Percentiles rank a stretch among this genome's conserved stretches.
These are phyloP conservation scores for Cercospora brassicicola DNA, from an alignment of 2,329 filamentous ascomycete species.

Conservation along the genomic window DNA sequence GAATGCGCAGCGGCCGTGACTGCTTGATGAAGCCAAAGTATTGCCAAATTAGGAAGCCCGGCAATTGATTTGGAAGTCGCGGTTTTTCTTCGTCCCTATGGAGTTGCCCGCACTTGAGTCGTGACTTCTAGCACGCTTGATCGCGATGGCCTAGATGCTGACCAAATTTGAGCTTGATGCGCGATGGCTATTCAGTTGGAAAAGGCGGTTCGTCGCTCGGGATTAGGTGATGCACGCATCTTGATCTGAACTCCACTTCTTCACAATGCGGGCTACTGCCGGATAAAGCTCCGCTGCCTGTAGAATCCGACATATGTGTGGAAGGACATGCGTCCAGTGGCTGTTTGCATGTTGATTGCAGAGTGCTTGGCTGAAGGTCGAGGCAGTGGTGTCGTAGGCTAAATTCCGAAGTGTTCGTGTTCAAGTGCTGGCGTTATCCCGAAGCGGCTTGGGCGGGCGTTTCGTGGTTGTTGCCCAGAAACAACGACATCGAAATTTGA, in stretches of 20 bases:
- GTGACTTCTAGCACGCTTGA: neutral
- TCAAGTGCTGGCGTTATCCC: neutral
- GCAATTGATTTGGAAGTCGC: neutral
- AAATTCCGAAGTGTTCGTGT: neutral
- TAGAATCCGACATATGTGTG: neutral
- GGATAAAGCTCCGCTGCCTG: neutral
- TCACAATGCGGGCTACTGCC: neutral
- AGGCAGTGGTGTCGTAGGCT: neutral
- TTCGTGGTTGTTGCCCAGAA: slow-evolving; percentile 1
- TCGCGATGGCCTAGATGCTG: neutral
- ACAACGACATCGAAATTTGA: neutral
- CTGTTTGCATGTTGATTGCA: neutral
- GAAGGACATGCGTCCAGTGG: neutral
- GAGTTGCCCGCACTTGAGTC: neutral
- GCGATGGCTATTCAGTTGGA: neutral
- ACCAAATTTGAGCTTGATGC: neutral
- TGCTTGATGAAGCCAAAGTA: neutral
- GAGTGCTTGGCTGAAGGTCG: neutral
- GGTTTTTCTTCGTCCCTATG: neutral
- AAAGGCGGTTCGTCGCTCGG: neutral
- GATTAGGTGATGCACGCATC: neutral
- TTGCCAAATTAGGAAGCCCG: neutral
- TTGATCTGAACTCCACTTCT: neutral
- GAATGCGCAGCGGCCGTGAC: neutral
- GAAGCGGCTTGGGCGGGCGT: neutral